These are phyloP conservation scores for Trichoderma pleuroti DNA, from an alignment of 2,329 filamentous ascomycete species.

Conservation along the genomic window DNA sequence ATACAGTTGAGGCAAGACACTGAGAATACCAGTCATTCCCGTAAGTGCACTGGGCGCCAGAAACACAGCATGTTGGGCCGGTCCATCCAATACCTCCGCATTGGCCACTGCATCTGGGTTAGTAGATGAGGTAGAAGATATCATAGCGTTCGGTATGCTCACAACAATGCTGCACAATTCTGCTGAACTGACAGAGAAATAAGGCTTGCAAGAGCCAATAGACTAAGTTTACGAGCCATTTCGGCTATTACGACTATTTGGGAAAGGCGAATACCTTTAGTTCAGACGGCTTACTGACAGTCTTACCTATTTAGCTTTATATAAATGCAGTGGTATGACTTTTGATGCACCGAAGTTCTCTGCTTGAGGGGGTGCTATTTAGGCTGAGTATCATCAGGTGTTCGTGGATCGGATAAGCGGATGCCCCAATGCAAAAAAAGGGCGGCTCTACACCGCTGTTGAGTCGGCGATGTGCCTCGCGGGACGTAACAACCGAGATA, in stretches of 20 bases:
- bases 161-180: slow-evolving; percentile 6
- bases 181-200: not conserved
- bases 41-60: not conserved
- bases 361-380: not conserved
- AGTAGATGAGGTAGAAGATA: not conserved
- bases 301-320: not conserved
- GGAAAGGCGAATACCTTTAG: not conserved
- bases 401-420: slow-evolving; percentile 6
- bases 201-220: not conserved
- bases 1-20: slow-evolving; percentile 8
- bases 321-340: not conserved
- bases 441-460: not conserved
- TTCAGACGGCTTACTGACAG: not conserved
- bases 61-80: slow-evolving; percentile 1
- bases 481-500: not conserved
- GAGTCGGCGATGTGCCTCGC: not conserved
- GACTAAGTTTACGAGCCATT: not conserved
- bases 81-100: slow-evolving; percentile 7
- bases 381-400: slow-evolving; percentile 3
- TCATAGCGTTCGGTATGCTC: not conserved
- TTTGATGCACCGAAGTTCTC: not conserved
- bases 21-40: slow-evolving; percentile 2
- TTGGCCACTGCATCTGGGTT: not conserved
- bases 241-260: not conserved
- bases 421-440: not conserved